Evolutionary conservation across 306 rosid species (phyloP).

Genomic region (Castanea crenata): DNA sequence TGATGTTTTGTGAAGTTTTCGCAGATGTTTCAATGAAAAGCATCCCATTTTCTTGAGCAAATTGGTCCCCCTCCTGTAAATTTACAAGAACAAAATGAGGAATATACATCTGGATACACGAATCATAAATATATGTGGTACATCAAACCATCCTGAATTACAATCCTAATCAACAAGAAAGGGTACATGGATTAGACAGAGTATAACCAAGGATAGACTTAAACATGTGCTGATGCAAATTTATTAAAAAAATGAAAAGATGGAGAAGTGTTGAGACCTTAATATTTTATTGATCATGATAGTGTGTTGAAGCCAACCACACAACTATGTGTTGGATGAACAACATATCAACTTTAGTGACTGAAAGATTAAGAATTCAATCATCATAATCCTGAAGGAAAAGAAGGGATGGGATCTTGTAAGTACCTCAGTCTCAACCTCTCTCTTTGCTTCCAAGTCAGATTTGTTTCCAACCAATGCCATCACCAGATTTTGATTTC

Average conservation of each 20-base stretch:
- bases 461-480: conserved; percentile 77
- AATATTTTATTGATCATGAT: neutral
- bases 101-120: neutral
- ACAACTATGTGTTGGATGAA: neutral
- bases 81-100: neutral
- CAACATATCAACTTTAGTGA: neutral
- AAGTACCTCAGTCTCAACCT: conserved; percentile 65
- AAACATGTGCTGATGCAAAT: neutral
- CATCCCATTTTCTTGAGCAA: conserved; percentile 80
- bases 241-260: neutral
- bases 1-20: conserved; percentile 66
- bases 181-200: neutral
- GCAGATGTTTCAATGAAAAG: conserved; percentile 89
- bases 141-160: neutral
- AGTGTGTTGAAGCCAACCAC: neutral
- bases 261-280: neutral
- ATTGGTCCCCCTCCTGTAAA: conserved; percentile 70
- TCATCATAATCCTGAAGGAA: neutral
- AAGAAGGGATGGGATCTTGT: neutral
- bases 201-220: neutral
- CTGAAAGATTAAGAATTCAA: neutral
- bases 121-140: neutral
- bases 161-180: neutral
- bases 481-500: conserved; percentile 66
- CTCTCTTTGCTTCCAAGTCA: conserved; percentile 69